Conservation (phyloP, 148 eudicot genomes). For the Mesembryanthemum crystallinum region DNA sequence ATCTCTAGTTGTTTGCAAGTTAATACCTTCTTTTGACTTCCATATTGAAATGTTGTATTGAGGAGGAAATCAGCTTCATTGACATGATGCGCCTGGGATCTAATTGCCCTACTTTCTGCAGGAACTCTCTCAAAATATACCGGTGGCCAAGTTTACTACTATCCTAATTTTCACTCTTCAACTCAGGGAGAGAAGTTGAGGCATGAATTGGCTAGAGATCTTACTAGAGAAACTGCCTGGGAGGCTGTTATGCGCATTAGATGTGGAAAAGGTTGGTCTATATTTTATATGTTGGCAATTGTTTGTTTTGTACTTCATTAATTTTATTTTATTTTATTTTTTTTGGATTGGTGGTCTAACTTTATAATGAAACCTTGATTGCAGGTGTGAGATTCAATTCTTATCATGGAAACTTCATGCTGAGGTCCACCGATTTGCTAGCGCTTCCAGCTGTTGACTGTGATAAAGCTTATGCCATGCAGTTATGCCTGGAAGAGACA, state of each 20-base stretch:
- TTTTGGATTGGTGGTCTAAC: neutral
- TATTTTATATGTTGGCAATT: conserved; percentile 8
- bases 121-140: conserved; percentile 96
- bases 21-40: conserved; percentile 2
- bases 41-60: neutral
- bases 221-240: conserved; percentile 99
- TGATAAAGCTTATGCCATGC: conserved; percentile 94
- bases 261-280: conserved; percentile 85
- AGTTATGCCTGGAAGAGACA: conserved; percentile 86
- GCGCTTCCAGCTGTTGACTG: conserved; percentile 99
- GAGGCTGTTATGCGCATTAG: conserved; percentile 96
- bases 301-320: neutral
- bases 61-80: conserved; percentile 1
- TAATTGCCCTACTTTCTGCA: conserved; percentile 20
- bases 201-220: conserved; percentile 88
- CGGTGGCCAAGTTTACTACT: conserved; percentile 87
- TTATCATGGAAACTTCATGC: conserved; percentile 97
- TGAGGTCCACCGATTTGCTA: conserved; percentile 88
- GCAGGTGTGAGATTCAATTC: conserved; percentile 87
- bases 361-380: neutral
- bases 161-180: conserved; percentile 72
- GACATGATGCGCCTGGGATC: neutral
- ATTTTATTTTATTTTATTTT: too few relatives aligned
- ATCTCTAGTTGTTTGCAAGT: neutral
- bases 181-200: conserved; percentile 76